Percentiles rank a stretch among this genome's conserved stretches.
Conservation (phyloP, 805 yeast genomes). For the Starmera quercuum region DNA sequence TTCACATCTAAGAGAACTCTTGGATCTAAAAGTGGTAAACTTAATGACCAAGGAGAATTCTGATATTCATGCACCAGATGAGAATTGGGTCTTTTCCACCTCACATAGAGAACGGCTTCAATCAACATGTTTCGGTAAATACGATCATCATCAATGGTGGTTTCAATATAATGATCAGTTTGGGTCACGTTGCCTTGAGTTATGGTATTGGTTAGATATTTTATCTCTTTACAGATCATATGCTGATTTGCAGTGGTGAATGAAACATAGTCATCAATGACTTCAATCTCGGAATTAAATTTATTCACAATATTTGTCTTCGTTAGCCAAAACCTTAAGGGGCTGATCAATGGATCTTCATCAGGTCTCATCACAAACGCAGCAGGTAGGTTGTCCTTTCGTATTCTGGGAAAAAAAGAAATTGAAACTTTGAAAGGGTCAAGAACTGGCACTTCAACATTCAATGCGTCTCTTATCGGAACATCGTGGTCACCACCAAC, state of each 20-base stretch:
- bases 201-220: conserved; percentile 1
- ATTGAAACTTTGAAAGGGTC: conserved; percentile 23
- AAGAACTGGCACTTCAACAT: conserved; percentile 19
- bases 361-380: conserved; percentile 12
- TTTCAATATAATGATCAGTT: conserved; percentile 17
- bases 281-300: conserved; percentile 19
- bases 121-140: conserved; percentile 32
- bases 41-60: conserved; percentile 39
- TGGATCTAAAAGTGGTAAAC: conserved; percentile 63
- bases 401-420: conserved; percentile 24
- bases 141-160: conserved; percentile 29
- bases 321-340: conserved; percentile 29
- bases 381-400: conserved; percentile 22
- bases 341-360: conserved; percentile 19
- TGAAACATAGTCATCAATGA: conserved; percentile 24
- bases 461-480: conserved; percentile 19
- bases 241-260: conserved; percentile 25
- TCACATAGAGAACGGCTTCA: conserved; percentile 17
- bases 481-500: conserved; percentile 22
- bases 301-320: conserved; percentile 21
- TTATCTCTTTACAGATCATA: conserved; percentile 24
- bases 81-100: conserved; percentile 26
- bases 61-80: conserved; percentile 21
- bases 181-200: conserved; percentile 6
- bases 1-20: conserved; percentile 44